A percentile compares a stretch with the other conserved stretches of the same genome.
Conservation (phyloP, 2,329 filamentous ascomycete species). For the Tolypocladium amazonense region DNA sequence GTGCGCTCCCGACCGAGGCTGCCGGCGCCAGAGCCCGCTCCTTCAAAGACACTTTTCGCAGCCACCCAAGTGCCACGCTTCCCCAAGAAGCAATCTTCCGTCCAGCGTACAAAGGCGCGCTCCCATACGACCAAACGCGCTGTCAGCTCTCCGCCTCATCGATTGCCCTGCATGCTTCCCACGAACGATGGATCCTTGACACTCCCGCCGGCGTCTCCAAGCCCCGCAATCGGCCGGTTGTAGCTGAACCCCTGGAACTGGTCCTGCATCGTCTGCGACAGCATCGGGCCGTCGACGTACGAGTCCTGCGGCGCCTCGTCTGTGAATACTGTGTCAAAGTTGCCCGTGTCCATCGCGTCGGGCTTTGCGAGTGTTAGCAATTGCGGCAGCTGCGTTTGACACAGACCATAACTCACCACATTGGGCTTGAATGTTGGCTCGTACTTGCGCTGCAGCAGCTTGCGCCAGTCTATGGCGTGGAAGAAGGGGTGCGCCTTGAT, state of each 20-base stretch:
- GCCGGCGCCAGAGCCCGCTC: background rate
- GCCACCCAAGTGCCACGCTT: background rate
- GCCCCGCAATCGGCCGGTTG: constrained; percentile 86
- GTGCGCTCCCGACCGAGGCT: background rate
- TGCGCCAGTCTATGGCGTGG: constrained; percentile 97
- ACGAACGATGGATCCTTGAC: constrained; percentile 75
- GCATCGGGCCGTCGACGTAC: constrained; percentile 78
- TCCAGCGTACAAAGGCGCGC: background rate
- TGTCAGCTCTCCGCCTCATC: constrained; percentile 11
- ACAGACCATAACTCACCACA: constrained; percentile 59
- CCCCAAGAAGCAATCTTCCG: background rate
- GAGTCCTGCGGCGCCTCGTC: constrained; percentile 82
- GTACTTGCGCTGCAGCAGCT: constrained; percentile 93
- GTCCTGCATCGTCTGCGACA: constrained; percentile 94
- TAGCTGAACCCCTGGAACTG: constrained; percentile 96
- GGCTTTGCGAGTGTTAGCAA: constrained; percentile 30
- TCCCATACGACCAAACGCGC: background rate
- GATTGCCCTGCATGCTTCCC: constrained; percentile 45
- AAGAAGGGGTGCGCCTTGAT: constrained; percentile 99
- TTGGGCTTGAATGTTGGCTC: constrained; percentile 96
- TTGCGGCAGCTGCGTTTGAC: background rate
- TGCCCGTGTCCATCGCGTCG: constrained; percentile 82
- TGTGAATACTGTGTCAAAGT: constrained; percentile 92
- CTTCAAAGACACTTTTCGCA: background rate
- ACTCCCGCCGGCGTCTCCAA: constrained; percentile 88